Percentiles rank a stretch among this genome's conserved stretches.
phyloP scores from a whole-genome alignment of 78 protist genomes.

The Dictyostelium purpureum region DNA sequence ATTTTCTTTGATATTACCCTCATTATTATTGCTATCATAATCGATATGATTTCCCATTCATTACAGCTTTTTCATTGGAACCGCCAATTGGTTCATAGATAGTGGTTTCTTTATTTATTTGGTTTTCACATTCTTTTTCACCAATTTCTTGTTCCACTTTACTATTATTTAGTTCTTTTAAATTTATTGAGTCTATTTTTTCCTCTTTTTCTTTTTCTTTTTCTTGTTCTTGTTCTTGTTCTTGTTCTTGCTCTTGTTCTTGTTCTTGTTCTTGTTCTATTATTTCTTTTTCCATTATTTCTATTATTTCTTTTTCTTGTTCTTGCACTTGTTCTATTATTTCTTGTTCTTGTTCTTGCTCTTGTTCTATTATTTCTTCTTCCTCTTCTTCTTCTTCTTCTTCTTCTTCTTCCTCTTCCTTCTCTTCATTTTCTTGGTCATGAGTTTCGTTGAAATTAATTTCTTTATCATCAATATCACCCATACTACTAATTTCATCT shows the following conservation, averaged over 20 bases:
- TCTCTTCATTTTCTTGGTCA: background rate
- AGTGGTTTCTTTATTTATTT: too few species aligned
- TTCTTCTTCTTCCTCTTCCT: background rate
- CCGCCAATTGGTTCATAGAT: too few species aligned
- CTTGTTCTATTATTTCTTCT: background rate
- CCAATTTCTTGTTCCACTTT: too few species aligned
- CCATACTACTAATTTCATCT: background rate
- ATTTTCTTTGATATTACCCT: too few species aligned
- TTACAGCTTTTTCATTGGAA: too few species aligned
- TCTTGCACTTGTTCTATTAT: background rate
- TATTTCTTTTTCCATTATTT: background rate
- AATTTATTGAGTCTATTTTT: too few species aligned
- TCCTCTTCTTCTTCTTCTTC: background rate
- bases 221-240: background rate
- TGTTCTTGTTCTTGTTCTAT: background rate
- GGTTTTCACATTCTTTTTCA: too few species aligned
- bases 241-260: background rate
- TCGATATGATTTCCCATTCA: too few species aligned
- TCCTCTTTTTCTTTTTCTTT: background rate
- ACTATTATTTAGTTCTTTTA: too few species aligned
- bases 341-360: background rate
- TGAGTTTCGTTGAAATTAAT: too few species aligned
- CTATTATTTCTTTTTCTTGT: background rate
- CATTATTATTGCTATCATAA: background rate
- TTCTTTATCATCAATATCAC: background rate